Base-by-base conservation (phyloP, 108 stramenopile species). In the Cylindrotheca fusiformis region DNA sequence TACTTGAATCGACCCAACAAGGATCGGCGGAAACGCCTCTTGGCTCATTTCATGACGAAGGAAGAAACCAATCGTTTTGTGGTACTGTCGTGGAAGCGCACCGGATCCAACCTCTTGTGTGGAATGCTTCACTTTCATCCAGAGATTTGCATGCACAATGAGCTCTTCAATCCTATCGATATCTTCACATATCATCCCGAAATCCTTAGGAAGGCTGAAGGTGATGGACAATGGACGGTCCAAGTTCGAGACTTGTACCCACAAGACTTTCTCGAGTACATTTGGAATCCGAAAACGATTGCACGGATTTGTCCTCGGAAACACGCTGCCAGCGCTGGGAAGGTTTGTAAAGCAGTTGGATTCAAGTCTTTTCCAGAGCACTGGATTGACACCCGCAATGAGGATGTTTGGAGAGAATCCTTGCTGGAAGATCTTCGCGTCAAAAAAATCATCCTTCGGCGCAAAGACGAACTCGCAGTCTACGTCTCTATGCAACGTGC, bases 331-430 rank as follows among this genome's bases (percentile, higher is more conserved):
- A n/a, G n/a, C n/a, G n/a, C n/a, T n/a, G n/a, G n/a, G n/a, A n/a
- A n/a, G n/a, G n/a, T n/a, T n/a, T 52, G 17, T 32, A 78, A 74
- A 27, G 77, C 77, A 18, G 63, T 78, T 49, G 77, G 77, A 0
- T 78, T 72, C 58, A 78, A 78, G 58, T 72, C 63, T 4, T 78
- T 78, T 47, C 69, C 73, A 36, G 71, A 78, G 0, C 77, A 78
- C 52, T 72, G 71, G 55, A 27, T 28, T 20, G 58, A 56, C 32
- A 55, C 32, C 0, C 1, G 65, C 21, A 61, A 68, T 26, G 68
- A 74, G n/a, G 47, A 63, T 22, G 30, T 78, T n/a, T 76, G 55
- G 60, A 52, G 58, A 36, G 45, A 65, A 33, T 46, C 44, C 22
- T 36, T 76, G 41, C 41, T 76, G 4, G 77, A 68, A 26, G 77